Base-by-base conservation (phyloP, 805 yeast genomes). In the Pichia heedii region DNA sequence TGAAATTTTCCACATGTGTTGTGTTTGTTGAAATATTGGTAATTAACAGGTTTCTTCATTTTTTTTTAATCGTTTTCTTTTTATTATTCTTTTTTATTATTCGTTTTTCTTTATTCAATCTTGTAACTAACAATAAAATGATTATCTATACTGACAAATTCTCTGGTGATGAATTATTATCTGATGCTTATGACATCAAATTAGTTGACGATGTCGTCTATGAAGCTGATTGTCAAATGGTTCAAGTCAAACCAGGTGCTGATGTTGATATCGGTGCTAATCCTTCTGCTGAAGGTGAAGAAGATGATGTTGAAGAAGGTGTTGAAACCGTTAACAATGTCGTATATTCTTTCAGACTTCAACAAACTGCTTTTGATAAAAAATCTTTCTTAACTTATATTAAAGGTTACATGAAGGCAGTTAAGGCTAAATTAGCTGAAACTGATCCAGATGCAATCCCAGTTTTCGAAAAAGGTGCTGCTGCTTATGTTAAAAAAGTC, bases 231-330 rank as follows among this genome's bases (percentile, higher is more conserved):
- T 88, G 97, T 74, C 73, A 77, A 62, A 81, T 88, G 93, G 79
- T 93, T 69, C 81, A 74, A 61, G 87, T 93, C 62, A 81, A 78
- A 68, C 66, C 68, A 36, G 84, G 87, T 66, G 97, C 79, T 62
- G 93, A 93, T 66, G 80, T 93, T 60, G 97, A 93, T 71, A 93
- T 93, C 69, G 98, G 98, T 74, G 98, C 96, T 63, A 93, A 93
- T 83, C 97, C 98, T 65, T 87, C 96, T 62, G 97, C 97, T 57
- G 98, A 93, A 74, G 97, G 75, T 57, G 97, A 73, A 67, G 88
- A 69, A 36, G 96, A 84, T 32, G 89, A 70, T 46, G 66, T 79
- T 42, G 97, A 87, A 61, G 95, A 84, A 43, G 86, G 82, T 70
- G 74, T 75, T 59, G 90, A 83, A 73, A 77, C 86, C 61, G 97